Evolutionary conservation across 768 basidiomycete genomes (phyloP).

Genomic region (Pulveroboletus sp.): DNA sequence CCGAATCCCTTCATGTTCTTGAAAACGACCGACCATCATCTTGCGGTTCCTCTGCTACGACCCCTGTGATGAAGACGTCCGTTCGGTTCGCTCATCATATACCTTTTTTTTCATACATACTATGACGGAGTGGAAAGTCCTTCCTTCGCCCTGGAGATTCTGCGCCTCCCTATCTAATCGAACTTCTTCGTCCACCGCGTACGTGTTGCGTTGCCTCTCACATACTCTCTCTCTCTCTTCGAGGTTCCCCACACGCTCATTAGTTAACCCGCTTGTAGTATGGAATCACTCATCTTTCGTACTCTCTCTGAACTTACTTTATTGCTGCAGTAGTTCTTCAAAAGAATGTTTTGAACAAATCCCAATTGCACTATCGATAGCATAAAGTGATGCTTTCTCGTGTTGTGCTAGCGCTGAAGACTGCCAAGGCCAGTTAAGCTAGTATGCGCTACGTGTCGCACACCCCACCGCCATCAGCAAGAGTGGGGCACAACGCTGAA

Average conservation of each 20-base stretch:
- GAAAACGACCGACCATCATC: slow-evolving; percentile 11
- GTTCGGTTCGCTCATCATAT: slow-evolving; percentile 16
- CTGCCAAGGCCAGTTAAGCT: not conserved
- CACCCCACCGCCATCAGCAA: not conserved
- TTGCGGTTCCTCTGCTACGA: slow-evolving; percentile 4
- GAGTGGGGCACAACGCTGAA: slow-evolving; percentile 6
- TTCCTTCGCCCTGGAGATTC: slow-evolving; percentile 12
- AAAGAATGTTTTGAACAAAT: slow-evolving; percentile 7
- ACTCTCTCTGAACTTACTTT: slow-evolving; percentile 18
- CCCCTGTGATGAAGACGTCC: slow-evolving; percentile 14
- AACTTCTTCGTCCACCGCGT: slow-evolving; percentile 12
- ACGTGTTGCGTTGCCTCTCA: slow-evolving; percentile 3
- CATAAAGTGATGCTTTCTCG: slow-evolving; percentile 11
- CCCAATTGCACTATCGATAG: slow-evolving; percentile 13
- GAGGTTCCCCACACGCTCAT: slow-evolving; percentile 17
- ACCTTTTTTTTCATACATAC: slow-evolving; percentile 14
- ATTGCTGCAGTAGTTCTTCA: slow-evolving; percentile 19
- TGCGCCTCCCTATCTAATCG: slow-evolving; percentile 16
- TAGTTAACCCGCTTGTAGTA: slow-evolving; percentile 24
- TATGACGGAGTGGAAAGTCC: slow-evolving; percentile 20
- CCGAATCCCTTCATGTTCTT: slow-evolving; percentile 9
- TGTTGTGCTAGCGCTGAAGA: not conserved
- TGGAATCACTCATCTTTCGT: slow-evolving; percentile 15
- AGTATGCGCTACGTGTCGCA: not conserved
- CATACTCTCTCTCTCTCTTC: slow-evolving; percentile 3